Percentiles rank a stretch among this genome's conserved stretches.
phyloP scores from a whole-genome alignment of 176 grass and related monocot species.

The Carex scoparia region DNA sequence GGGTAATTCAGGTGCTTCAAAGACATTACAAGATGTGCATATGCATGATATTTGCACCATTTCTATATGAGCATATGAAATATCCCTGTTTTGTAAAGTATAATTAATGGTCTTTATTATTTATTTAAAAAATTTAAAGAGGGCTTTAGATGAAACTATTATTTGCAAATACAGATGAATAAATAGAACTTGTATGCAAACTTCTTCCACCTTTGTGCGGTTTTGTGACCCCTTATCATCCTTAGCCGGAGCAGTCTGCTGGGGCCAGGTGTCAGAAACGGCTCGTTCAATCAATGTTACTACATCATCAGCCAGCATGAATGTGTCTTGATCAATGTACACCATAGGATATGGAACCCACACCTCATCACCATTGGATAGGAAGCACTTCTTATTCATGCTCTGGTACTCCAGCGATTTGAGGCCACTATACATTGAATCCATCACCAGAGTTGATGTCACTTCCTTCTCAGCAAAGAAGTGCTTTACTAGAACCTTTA shows the following conservation, averaged over 20 bases:
- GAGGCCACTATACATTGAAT: constrained; percentile 60
- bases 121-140: neutral
- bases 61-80: neutral
- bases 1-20: neutral
- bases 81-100: neutral
- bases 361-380: neutral
- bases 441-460: constrained; percentile 85
- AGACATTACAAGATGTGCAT: neutral
- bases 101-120: neutral
- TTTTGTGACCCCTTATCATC: constrained; percentile 41
- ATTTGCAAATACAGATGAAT: neutral
- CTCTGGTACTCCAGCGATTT: constrained; percentile 31
- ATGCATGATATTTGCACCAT: neutral
- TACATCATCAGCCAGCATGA: constrained; percentile 42
- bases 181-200: neutral
- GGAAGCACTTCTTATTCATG: constrained; percentile 19
- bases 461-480: constrained; percentile 91
- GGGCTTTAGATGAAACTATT: neutral
- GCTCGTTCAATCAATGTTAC: constrained; percentile 37
- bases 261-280: constrained; percentile 34
- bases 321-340: constrained; percentile 28
- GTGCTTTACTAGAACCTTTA: constrained; percentile 73
- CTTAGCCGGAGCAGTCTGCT: constrained; percentile 31
- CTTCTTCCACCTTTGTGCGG: constrained; percentile 22
- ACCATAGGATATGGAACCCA: constrained; percentile 27